Conservation (phyloP, 2,329 filamentous ascomycete species). For the Penicillium sp. region DNA sequence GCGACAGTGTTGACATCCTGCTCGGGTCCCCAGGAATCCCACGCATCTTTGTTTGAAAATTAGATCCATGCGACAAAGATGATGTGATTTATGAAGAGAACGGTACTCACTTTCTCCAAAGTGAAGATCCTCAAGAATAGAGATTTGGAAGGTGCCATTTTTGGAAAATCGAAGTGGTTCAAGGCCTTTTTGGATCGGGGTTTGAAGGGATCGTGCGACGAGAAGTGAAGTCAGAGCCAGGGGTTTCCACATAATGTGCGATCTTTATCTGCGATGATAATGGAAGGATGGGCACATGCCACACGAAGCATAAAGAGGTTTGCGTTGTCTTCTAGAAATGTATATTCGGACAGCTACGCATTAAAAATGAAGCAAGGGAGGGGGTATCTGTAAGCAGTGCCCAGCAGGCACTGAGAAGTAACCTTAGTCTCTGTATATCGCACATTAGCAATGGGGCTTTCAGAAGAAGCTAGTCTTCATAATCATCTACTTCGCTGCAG, state of each 20-base stretch:
- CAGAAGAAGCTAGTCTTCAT: no score
- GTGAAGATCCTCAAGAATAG: constrained; percentile 66
- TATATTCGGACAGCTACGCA: not conserved
- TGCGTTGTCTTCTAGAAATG: not conserved
- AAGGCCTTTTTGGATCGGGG: not conserved
- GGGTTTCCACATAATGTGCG: not conserved
- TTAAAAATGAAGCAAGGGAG: not conserved
- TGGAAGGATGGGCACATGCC: no score
- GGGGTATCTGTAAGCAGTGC: no score
- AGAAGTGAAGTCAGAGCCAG: not conserved
- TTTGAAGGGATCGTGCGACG: constrained; percentile 2
- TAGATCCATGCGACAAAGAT: not conserved
- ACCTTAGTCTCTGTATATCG: no score
- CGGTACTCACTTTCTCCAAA: constrained; percentile 56
- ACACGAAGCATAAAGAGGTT: not conserved
- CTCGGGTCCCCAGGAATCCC: constrained; percentile 26
- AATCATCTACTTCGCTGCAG: no score
- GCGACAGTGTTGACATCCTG: constrained; percentile 51
- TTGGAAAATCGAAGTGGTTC: constrained; percentile 18
- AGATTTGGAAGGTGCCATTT: constrained; percentile 40
- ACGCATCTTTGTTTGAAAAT: constrained; percentile 32
- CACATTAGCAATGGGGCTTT: no score
- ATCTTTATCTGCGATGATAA: no score
- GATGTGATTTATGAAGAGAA: not conserved
- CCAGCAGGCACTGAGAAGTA: no score